phyloP scores from a whole-genome alignment of 2,329 filamentous ascomycete genomes.

The Claviceps humidiphila region DNA sequence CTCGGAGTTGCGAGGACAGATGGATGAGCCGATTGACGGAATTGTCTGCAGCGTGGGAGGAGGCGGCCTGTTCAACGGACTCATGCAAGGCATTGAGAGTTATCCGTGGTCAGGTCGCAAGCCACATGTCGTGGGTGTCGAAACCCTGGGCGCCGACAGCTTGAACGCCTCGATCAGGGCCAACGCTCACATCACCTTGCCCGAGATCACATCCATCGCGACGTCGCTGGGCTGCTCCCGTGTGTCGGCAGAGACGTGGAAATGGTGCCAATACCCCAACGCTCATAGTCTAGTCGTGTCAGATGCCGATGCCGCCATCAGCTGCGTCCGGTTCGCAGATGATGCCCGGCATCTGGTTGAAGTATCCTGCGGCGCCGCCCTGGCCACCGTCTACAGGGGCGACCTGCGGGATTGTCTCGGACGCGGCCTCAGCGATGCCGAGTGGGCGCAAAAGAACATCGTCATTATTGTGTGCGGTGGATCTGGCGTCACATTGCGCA shows the following conservation, averaged over 20 bases:
- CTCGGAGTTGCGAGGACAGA: conserved; percentile 31
- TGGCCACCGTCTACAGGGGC: conserved; percentile 55
- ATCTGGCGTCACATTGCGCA: conserved; percentile 48
- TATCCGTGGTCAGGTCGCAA: conserved; percentile 19
- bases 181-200: conserved; percentile 46
- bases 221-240: conserved; percentile 59
- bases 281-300: conserved; percentile 23
- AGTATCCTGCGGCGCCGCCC: conserved; percentile 68
- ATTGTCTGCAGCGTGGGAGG: conserved; percentile 71
- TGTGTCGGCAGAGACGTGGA: conserved; percentile 56
- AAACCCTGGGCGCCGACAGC: conserved; percentile 62
- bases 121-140: conserved; percentile 53
- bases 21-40: conserved; percentile 43
- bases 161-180: conserved; percentile 48
- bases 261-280: conserved; percentile 40
- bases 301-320: conserved; percentile 61
- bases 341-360: conserved; percentile 75
- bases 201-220: conserved; percentile 62
- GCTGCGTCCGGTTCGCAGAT: conserved; percentile 63
- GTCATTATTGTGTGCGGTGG: conserved; percentile 81
- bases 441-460: conserved; percentile 55
- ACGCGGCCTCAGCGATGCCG: conserved; percentile 33
- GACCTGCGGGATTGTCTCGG: conserved; percentile 49
- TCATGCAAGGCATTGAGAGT: conserved; percentile 54
- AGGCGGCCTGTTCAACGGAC: conserved; percentile 64